These are phyloP conservation scores for Skeletonema tropicum DNA, from an alignment of 108 stramenopile genomes.

Conservation along the genomic window DNA sequence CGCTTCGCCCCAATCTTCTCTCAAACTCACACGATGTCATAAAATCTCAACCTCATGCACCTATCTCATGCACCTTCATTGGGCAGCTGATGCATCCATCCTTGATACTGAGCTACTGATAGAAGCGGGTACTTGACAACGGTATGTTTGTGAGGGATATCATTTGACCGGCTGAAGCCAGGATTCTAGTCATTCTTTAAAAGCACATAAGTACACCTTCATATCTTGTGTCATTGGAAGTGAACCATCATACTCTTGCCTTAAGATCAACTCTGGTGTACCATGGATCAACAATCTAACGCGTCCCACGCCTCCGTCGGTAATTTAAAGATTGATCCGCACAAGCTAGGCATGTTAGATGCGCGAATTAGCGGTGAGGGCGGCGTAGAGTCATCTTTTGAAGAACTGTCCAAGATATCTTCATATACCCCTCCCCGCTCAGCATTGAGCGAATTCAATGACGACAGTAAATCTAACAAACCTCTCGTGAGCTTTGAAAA, in stretches of 20 bases:
- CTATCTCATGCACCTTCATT: background rate
- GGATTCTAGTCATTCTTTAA: background rate
- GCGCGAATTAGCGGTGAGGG: slow-evolving; percentile 6
- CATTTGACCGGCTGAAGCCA: background rate
- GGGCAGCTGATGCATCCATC: too few species aligned
- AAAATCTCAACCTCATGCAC: slow-evolving; percentile 1
- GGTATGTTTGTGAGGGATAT: background rate
- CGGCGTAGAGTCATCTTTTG: slow-evolving; percentile 6
- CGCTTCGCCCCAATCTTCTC: too few species aligned
- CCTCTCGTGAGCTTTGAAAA: slow-evolving; percentile 9
- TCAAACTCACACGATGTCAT: background rate
- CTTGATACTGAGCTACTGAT: background rate
- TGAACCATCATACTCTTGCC: background rate
- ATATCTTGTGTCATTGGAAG: background rate
- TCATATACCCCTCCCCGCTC: slow-evolving; percentile 14
- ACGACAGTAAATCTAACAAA: slow-evolving; percentile 3
- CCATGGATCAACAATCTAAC: background rate
- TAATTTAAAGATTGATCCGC: slow-evolving; percentile 4
- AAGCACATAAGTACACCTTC: background rate
- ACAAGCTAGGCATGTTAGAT: slow-evolving; percentile 11
- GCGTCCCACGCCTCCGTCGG: slow-evolving; percentile 1
- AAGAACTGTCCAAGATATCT: background rate
- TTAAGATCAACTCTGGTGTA: background rate
- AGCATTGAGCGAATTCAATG: background rate
- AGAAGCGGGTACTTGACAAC: background rate